A percentile compares a stretch with the other conserved stretches of the same genome.
phyloP scores from a whole-genome alignment of 208 protist genomes.

The Leishmania tropica region DNA sequence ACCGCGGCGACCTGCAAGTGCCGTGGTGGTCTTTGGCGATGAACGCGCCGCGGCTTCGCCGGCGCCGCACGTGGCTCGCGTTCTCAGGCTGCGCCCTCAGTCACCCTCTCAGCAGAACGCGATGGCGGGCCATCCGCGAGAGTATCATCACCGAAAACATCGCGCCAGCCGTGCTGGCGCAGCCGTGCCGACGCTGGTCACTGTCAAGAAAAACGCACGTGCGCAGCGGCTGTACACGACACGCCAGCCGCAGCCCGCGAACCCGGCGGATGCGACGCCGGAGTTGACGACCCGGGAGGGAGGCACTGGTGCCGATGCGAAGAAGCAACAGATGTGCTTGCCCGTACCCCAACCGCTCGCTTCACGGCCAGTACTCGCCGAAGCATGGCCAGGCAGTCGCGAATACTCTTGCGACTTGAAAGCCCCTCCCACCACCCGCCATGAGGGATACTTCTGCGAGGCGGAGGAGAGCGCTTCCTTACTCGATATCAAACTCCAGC shows the following conservation, averaged over 20 bases:
- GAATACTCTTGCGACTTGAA: constrained; percentile 8
- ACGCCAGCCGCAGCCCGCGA: constrained; percentile 8
- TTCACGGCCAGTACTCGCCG: background rate
- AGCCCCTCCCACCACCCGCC: constrained; percentile 12
- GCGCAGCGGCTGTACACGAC: constrained; percentile 18
- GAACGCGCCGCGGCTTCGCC: background rate
- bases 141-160: background rate
- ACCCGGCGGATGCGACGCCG: background rate
- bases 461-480: background rate
- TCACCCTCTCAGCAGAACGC: constrained; percentile 16
- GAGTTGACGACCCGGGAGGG: background rate
- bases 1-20: background rate
- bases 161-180: background rate
- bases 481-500: background rate
- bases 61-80: background rate
- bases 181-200: background rate
- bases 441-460: constrained; percentile 3
- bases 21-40: background rate
- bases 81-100: constrained; percentile 6
- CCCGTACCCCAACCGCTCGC: background rate
- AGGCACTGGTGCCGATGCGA: background rate
- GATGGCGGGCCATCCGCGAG: background rate
- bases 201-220: background rate
- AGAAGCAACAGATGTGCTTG: background rate
- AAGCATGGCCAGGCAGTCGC: constrained; percentile 8